A percentile compares a stretch with the other conserved stretches of the same genome.
phyloP scores from a whole-genome alignment of 129 eudicot genomes.

The Ambrosia trifida region DNA sequence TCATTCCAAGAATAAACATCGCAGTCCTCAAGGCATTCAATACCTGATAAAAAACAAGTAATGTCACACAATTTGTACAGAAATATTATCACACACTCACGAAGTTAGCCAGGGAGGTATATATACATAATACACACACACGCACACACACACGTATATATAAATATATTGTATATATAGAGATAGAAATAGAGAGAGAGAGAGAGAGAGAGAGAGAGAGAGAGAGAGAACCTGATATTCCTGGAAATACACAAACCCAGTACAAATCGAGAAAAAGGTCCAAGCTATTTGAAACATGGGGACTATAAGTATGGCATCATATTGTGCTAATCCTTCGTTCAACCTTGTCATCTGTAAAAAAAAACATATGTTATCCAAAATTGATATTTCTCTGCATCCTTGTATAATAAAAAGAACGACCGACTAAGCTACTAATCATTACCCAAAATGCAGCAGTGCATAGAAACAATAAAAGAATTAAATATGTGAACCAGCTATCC shows the following conservation, averaged over 20 bases:
- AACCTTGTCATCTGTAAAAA: constrained; percentile 89
- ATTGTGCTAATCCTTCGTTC: constrained; percentile 87
- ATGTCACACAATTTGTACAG: constrained; percentile 23
- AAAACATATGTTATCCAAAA: constrained; percentile 21
- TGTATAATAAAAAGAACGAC: not conserved
- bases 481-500: constrained; percentile 98
- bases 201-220: constrained; percentile 8
- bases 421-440: constrained; percentile 24
- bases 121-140: no score
- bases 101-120: not conserved
- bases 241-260: constrained; percentile 96
- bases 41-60: constrained; percentile 51
- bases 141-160: no score
- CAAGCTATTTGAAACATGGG: constrained; percentile 99
- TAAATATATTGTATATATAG: no score
- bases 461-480: constrained; percentile 84
- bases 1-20: constrained; percentile 92
- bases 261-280: constrained; percentile 97
- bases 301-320: constrained; percentile 94
- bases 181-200: not conserved
- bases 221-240: constrained; percentile 81
- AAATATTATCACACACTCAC: not conserved
- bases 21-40: constrained; percentile 74
- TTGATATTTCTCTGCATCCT: not conserved
- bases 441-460: constrained; percentile 99